Conservation (phyloP, 2,329 filamentous ascomycete genomes). For the Lasiodiplodia sp. region DNA sequence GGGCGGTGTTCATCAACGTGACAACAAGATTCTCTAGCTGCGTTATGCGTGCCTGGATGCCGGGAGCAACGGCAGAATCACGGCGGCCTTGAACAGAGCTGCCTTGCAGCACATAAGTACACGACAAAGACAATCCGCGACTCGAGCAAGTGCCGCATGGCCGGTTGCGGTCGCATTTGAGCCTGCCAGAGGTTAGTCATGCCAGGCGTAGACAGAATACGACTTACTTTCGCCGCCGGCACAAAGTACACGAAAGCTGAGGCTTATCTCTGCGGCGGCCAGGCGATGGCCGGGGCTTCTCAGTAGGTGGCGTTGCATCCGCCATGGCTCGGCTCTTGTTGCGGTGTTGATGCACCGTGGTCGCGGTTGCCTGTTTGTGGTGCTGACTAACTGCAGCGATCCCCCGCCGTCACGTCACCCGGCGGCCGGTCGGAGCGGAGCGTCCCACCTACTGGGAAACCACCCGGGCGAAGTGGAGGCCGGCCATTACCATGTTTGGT, state of each 20-base stretch:
- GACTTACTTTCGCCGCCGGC: constrained; percentile 38
- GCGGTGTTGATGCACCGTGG: no score
- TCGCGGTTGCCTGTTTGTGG: no score
- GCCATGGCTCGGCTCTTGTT: neutral
- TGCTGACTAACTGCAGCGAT: no score
- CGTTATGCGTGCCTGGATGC: constrained; percentile 30
- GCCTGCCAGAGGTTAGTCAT: constrained; percentile 31
- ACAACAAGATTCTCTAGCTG: constrained; percentile 38
- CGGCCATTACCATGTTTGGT: no score
- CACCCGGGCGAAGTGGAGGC: no score
- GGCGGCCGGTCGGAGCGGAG: no score
- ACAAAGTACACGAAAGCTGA: constrained; percentile 41
- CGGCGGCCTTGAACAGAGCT: neutral
- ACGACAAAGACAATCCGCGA: neutral
- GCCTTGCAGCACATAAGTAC: neutral
- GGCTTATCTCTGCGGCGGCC: constrained; percentile 43
- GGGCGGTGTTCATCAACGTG: constrained; percentile 10
- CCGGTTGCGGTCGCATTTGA: constrained; percentile 32
- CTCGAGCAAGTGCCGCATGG: constrained; percentile 31
- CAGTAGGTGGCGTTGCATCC: constrained; percentile 31
- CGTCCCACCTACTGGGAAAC: no score
- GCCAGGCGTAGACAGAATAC: no score
- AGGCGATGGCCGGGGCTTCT: constrained; percentile 34
- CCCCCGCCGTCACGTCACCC: no score
- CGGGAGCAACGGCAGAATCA: constrained; percentile 18